Percentiles rank a stretch among this genome's conserved stretches.
These are phyloP conservation scores for Chenopodium formosanum DNA, from an alignment of 148 eudicot species.

Conservation along the genomic window DNA sequence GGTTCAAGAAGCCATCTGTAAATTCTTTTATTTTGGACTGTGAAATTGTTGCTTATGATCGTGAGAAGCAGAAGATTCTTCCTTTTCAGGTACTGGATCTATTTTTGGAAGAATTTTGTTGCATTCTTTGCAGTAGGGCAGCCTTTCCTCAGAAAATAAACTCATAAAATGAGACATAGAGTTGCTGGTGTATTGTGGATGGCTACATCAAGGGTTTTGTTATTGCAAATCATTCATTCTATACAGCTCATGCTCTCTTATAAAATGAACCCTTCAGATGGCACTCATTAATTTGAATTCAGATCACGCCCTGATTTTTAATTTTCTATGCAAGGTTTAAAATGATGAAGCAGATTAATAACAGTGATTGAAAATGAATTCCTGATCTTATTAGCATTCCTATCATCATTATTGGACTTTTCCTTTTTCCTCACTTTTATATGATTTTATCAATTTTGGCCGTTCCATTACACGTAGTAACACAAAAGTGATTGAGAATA, in stretches of 20 bases:
- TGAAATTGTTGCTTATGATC: conserved; percentile 92
- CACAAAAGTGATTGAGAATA: neutral
- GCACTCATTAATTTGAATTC: neutral
- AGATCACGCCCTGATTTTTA: neutral
- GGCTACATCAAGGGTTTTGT: neutral
- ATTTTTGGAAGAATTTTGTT: neutral
- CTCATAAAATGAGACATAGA: neutral
- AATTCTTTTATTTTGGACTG: conserved; percentile 86
- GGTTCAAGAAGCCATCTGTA: conserved; percentile 65
- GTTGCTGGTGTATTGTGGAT: neutral
- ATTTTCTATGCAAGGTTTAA: neutral
- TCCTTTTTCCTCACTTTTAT: neutral
- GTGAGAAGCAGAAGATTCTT: conserved; percentile 74
- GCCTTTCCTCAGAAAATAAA: neutral
- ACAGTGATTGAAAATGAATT: no score
- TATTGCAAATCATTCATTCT: neutral
- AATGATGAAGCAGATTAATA: neutral
- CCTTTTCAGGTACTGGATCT: conserved; percentile 74
- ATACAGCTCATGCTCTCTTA: neutral
- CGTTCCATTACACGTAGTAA: no score
- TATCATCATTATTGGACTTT: neutral
- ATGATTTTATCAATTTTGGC: neutral
- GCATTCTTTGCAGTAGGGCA: neutral
- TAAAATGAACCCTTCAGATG: neutral
- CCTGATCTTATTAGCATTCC: neutral